Conservation (phyloP, 129 eudicot genomes). For the Flaveria trinervia region DNA sequence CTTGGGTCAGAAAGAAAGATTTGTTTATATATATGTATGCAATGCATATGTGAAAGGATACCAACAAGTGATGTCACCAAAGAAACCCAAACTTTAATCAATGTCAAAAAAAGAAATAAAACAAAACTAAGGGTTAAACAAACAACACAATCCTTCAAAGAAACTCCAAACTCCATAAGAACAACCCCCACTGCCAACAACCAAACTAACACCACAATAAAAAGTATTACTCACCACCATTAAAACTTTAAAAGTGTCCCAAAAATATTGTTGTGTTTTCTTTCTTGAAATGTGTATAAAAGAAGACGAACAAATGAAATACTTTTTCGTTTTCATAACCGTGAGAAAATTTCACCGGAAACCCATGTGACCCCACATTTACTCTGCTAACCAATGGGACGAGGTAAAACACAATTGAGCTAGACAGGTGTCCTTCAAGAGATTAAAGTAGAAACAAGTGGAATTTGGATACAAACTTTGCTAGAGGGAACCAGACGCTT, state of each 20-base stretch:
- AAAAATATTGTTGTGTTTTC: constrained; percentile 3
- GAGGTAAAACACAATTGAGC: neutral
- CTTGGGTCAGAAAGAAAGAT: constrained; percentile 47
- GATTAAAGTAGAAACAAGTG: neutral
- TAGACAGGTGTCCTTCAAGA: neutral
- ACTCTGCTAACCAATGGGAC: neutral
- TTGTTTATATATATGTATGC: constrained; percentile 28
- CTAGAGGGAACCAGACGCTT: neutral
- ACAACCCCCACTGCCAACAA: constrained; percentile 93
- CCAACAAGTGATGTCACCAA: constrained; percentile 33
- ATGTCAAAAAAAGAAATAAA: constrained; percentile 25
- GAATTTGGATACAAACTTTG: neutral
- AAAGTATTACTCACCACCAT: neutral
- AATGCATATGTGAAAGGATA: constrained; percentile 30
- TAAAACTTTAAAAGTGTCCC: neutral
- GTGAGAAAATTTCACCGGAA: neutral
- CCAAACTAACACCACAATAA: constrained; percentile 49
- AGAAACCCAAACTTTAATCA: constrained; percentile 43
- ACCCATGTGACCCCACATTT: no score
- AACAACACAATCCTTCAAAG: constrained; percentile 68
- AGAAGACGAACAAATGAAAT: neutral
- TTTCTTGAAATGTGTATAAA: neutral
- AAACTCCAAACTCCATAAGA: constrained; percentile 71
- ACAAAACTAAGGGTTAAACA: constrained; percentile 33
- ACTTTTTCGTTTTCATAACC: neutral